Percentiles rank a stretch among this genome's conserved stretches.
phyloP scores from a whole-genome alignment of 208 protist species.

The Wallacemonas sp. region DNA sequence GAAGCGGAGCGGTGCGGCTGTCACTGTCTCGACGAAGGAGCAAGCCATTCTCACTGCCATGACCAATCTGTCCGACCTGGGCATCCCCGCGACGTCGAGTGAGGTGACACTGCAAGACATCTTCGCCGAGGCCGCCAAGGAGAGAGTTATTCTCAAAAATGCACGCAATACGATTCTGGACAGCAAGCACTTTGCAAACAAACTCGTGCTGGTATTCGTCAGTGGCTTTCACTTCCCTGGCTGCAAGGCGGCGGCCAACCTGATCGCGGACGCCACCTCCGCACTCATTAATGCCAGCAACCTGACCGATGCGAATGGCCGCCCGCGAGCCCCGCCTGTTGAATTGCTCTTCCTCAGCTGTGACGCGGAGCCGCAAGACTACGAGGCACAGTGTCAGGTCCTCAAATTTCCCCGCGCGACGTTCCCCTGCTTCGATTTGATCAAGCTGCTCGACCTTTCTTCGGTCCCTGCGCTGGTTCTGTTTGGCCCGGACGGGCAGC shows the following conservation, averaged over 20 bases:
- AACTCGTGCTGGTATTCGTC: constrained; percentile 57
- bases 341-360: constrained; percentile 62
- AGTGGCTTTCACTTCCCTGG: constrained; percentile 10
- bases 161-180: constrained; percentile 32
- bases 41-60: constrained; percentile 17
- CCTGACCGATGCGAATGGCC: constrained; percentile 1
- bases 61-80: constrained; percentile 14
- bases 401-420: constrained; percentile 49
- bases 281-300: constrained; percentile 7
- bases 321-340: background rate
- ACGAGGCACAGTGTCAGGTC: constrained; percentile 36
- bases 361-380: constrained; percentile 40
- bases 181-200: constrained; percentile 29
- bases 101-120: constrained; percentile 25
- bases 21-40: too few species aligned
- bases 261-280: constrained; percentile 33
- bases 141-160: constrained; percentile 36
- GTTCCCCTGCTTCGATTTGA: constrained; percentile 38
- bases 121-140: constrained; percentile 15
- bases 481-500: constrained; percentile 46
- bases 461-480: constrained; percentile 45
- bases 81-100: constrained; percentile 29
- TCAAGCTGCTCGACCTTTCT: constrained; percentile 27
- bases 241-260: constrained; percentile 32
- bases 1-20: too few species aligned